Conservation (phyloP, 306 rosid species). For the Prunus mume region DNA sequence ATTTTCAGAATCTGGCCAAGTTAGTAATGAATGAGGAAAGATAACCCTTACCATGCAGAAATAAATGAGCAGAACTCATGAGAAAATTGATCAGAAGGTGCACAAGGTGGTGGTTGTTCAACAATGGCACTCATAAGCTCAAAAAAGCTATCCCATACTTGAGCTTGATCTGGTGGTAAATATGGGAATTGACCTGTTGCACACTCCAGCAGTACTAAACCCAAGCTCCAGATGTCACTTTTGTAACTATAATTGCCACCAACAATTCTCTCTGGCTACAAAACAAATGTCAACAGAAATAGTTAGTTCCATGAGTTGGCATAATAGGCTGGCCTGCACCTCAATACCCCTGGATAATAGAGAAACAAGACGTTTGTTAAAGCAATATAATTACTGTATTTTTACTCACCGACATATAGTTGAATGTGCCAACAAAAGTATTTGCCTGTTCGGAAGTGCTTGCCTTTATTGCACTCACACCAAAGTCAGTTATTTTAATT, state of each 20-base stretch:
- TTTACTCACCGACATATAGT: slow-evolving; percentile 97
- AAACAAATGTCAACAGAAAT: slow-evolving; percentile 30
- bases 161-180: slow-evolving; percentile 69
- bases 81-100: slow-evolving; percentile 85
- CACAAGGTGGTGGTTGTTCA: slow-evolving; percentile 75
- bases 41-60: slow-evolving; percentile 76
- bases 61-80: slow-evolving; percentile 80
- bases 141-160: slow-evolving; percentile 70
- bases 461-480: slow-evolving; percentile 92
- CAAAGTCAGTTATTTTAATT: slow-evolving; percentile 97
- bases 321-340: background rate
- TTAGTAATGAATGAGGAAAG: slow-evolving; percentile 10
- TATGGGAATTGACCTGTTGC: slow-evolving; percentile 89
- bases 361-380: background rate
- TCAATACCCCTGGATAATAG: background rate
- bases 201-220: slow-evolving; percentile 86
- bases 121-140: slow-evolving; percentile 91
- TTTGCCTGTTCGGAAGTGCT: slow-evolving; percentile 92
- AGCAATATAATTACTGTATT: background rate
- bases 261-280: slow-evolving; percentile 91
- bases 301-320: background rate
- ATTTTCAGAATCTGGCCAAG: slow-evolving; percentile 13
- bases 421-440: slow-evolving; percentile 89
- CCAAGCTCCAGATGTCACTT: slow-evolving; percentile 99
- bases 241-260: slow-evolving; percentile 72